Base-by-base conservation (phyloP, 148 eudicot genomes). In the Camellia lanceoleosa region DNA sequence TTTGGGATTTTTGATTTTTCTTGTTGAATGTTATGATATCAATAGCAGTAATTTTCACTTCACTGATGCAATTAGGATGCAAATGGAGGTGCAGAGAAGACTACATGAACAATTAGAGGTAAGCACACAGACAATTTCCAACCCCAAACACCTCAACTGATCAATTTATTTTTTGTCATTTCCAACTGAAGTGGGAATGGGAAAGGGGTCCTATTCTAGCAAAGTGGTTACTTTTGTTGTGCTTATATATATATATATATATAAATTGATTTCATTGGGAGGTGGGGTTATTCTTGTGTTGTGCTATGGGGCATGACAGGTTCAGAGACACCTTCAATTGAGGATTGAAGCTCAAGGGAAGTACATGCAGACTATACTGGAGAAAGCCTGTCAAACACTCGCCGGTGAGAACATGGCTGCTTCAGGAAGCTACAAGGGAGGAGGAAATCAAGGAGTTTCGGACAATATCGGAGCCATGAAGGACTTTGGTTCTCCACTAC, bases 101-200 rank as follows among this genome's bases (percentile, higher is more conserved):
- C 93, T 96, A 52, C 97, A 96, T 83, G 99, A 96, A 68, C 99
- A 96, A 81, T 47, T 96, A 2, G 99, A 96, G 96, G 99, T 96
- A 82, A 85, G 46, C 7, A 55, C 43, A 3, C 0, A 70, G 47
- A 46, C 7, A 46, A 15, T 16, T 44, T 68, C 18, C 49, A 16
- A 55, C 5, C 9, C 54, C 54, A 51, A 51, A 5, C 58, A 11
- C 52, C 52, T 49, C 52, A 49, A 55, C 14, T 55, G 14, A 8
- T 8, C 14, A 55, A 55, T 55, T 6, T 2, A 9, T 55, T 55
- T 55, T 55, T 55, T 55, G 59, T 9, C 18, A 59, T 59, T 59
- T 59, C 62, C 62, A 59, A 16, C 19, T 59, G 62, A 30, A 30
- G 38, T 30, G n/a, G n/a, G n/a, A n/a, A n/a, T n/a, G n/a, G n/a